Conservation (phyloP, 129 eudicot species). For the Gnaphalium uliginosum region DNA sequence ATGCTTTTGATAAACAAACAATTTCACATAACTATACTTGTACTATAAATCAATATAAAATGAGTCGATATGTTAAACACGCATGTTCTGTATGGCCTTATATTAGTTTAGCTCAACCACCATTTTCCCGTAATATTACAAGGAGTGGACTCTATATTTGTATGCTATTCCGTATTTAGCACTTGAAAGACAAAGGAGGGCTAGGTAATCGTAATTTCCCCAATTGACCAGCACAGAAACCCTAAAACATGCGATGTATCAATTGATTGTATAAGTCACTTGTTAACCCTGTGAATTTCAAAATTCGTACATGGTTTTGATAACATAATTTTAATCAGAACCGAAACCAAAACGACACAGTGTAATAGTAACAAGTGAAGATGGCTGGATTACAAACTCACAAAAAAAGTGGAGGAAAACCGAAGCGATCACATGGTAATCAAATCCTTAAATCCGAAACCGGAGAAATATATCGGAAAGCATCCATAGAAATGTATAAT, state of each 20-base stretch:
- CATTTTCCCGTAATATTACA: not conserved
- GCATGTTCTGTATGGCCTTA: not conserved
- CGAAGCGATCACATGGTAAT: not conserved
- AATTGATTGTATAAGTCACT: not conserved
- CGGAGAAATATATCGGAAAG: not conserved
- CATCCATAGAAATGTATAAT: not conserved
- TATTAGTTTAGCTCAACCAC: too few relatives aligned
- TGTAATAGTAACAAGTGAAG: not conserved
- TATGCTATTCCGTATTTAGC: not conserved
- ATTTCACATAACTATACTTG: not conserved
- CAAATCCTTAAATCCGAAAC: not conserved
- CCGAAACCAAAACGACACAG: not conserved
- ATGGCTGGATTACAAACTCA: not conserved
- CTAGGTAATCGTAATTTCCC: not conserved
- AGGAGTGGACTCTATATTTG: not conserved
- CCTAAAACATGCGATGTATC: not conserved
- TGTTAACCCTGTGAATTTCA: not conserved
- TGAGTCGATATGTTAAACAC: not conserved
- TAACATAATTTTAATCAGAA: not conserved
- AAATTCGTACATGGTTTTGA: not conserved
- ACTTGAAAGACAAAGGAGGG: not conserved
- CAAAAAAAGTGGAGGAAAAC: not conserved
- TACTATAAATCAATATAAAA: not conserved
- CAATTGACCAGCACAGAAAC: not conserved
- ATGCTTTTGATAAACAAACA: not conserved